Evolutionary conservation across 352 stramenopile genomes (phyloP).

Genomic region (Phytophthora aleatoria): DNA sequence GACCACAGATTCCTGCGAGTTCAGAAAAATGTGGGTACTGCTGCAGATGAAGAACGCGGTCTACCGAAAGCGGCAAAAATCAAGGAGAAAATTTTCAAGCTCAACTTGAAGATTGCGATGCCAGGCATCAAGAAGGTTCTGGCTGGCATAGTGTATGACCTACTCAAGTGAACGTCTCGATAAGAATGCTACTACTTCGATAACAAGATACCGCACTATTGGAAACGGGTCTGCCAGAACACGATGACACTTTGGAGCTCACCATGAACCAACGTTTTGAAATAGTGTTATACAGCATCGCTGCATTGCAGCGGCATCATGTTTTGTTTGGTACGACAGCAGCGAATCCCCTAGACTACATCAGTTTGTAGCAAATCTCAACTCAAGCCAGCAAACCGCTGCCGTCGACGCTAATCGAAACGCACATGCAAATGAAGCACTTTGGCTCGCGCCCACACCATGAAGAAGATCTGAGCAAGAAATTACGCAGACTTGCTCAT

Average conservation of each 20-base stretch:
- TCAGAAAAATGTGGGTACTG: background rate
- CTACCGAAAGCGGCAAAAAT: background rate
- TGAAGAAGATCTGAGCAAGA: background rate
- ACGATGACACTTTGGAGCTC: background rate
- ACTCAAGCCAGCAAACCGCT: background rate
- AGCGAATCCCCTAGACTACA: background rate
- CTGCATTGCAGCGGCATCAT: constrained; percentile 4
- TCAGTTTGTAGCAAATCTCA: background rate
- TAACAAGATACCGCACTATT: too few species aligned
- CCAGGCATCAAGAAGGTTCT: constrained; percentile 7
- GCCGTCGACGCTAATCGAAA: background rate
- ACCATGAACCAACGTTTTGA: background rate
- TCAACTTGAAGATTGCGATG: constrained; percentile 18
- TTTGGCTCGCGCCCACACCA: background rate
- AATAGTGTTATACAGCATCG: background rate
- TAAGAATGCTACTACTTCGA: too few species aligned
- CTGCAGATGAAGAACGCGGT: constrained; percentile 10
- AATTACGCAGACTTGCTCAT: constrained; percentile 22
- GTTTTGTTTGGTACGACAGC: background rate
- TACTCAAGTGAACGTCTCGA: background rate
- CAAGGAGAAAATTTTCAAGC: constrained; percentile 15
- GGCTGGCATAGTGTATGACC: background rate
- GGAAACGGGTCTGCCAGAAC: too few species aligned
- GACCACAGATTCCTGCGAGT: background rate
- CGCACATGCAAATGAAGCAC: constrained; percentile 1